Conservation (phyloP, 2,329 filamentous ascomycete genomes). For the Paraphoma sp. region DNA sequence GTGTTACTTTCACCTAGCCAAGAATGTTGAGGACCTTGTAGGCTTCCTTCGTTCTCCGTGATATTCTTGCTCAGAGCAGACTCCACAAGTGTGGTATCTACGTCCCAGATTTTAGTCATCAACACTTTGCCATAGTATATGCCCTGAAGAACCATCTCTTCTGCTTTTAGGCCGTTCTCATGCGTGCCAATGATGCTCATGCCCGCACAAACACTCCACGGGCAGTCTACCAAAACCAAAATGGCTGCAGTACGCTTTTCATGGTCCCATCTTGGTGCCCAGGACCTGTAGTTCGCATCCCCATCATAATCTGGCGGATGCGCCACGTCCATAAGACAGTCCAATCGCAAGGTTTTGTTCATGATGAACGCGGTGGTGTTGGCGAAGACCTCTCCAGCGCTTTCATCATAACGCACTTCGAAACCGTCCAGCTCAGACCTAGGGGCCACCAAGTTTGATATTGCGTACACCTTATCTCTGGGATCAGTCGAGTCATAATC, state of each 20-base stretch:
- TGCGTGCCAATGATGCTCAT: too few species aligned
- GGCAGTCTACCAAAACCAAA: not conserved
- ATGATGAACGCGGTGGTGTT: not conserved
- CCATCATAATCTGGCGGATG: not conserved
- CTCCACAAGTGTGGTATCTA: too few species aligned
- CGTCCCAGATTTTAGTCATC: too few species aligned
- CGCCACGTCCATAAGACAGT: not conserved
- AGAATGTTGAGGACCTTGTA: too few species aligned
- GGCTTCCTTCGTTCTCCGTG: too few species aligned
- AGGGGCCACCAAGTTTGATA: not conserved
- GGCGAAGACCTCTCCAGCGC: not conserved
- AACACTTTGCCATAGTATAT: too few species aligned
- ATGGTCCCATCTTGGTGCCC: not conserved
- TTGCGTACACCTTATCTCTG: not conserved
- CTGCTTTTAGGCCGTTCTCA: too few species aligned
- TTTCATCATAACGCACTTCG: not conserved
- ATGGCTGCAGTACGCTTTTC: too few species aligned
- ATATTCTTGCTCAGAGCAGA: too few species aligned
- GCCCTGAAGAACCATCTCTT: too few species aligned
- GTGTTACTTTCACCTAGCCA: too few species aligned
- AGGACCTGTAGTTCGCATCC: not conserved
- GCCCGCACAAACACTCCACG: not conserved
- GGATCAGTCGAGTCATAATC: not conserved
- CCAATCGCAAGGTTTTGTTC: not conserved
- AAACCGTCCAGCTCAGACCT: not conserved